phyloP scores from a whole-genome alignment of 1,139 yeast species.

The Diutina neorugosa region DNA sequence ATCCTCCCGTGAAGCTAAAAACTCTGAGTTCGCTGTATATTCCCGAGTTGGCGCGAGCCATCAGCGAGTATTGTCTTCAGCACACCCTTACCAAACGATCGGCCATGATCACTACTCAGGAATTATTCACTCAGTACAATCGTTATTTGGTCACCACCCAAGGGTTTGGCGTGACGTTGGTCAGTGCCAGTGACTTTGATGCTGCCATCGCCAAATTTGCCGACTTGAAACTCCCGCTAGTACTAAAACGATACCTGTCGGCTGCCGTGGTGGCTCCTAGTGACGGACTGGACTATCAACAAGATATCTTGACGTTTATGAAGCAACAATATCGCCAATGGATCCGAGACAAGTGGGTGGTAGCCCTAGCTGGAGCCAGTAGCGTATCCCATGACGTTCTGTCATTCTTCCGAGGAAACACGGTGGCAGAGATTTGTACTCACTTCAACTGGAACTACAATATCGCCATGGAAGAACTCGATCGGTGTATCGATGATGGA shows the following conservation, averaged over 20 bases:
- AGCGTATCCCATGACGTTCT: background rate
- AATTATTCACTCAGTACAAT: conserved; percentile 31
- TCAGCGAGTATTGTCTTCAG: conserved; percentile 37
- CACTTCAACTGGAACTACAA: conserved; percentile 51
- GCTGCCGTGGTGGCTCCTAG: conserved; percentile 18
- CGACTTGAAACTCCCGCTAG: conserved; percentile 22
- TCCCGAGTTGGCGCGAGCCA: conserved; percentile 32
- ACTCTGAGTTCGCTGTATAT: conserved; percentile 21
- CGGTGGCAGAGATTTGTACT: conserved; percentile 26
- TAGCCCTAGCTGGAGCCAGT: background rate
- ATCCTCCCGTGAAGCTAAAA: conserved; percentile 22
- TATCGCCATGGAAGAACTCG: conserved; percentile 58
- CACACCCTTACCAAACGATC: conserved; percentile 19
- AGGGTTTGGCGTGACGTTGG: conserved; percentile 30
- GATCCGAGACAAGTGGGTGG: background rate
- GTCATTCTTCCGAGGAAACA: conserved; percentile 20
- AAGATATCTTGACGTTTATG: background rate
- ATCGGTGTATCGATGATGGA: conserved; percentile 46
- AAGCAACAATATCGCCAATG: background rate
- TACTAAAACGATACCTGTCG: conserved; percentile 18
- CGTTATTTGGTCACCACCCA: conserved; percentile 23
- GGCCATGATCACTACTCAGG: conserved; percentile 31
- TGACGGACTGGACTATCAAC: background rate
- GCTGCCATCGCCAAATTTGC: conserved; percentile 21
- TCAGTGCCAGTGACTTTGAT: conserved; percentile 20